phyloP scores from a whole-genome alignment of 2,329 filamentous ascomycete species.

The Sporothrix brunneoviolacea region DNA sequence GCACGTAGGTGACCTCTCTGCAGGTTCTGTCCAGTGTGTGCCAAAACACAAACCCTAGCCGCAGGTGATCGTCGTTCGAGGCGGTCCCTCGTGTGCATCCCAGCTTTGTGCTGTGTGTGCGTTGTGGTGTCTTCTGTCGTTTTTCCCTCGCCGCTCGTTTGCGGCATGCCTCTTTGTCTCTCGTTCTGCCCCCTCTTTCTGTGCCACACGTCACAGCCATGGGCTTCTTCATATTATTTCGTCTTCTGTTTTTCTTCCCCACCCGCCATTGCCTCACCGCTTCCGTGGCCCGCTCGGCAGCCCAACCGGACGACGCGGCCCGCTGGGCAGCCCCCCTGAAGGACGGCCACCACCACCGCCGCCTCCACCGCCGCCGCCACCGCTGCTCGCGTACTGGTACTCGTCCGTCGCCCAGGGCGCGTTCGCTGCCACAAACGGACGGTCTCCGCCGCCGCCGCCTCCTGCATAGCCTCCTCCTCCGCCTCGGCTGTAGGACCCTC shows the following conservation, averaged over 20 bases:
- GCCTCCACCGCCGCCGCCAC: slow-evolving; percentile 28
- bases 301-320: slow-evolving; percentile 26
- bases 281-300: slow-evolving; percentile 35
- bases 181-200: not conserved
- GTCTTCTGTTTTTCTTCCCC: not conserved
- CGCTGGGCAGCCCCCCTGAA: slow-evolving; percentile 34
- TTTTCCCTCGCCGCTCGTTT: too few species aligned
- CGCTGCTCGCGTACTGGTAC: slow-evolving; percentile 30
- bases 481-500: slow-evolving; percentile 28
- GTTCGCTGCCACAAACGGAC: slow-evolving; percentile 39
- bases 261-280: slow-evolving; percentile 29
- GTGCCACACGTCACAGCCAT: not conserved
- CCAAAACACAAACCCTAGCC: too few species aligned
- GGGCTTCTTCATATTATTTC: not conserved
- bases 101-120: too few species aligned
- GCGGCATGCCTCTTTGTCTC: not conserved
- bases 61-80: too few species aligned
- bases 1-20: too few species aligned
- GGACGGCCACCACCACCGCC: slow-evolving; percentile 22
- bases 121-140: too few species aligned
- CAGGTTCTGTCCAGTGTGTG: too few species aligned
- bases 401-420: slow-evolving; percentile 41
- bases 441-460: slow-evolving; percentile 33
- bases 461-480: slow-evolving; percentile 29
- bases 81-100: too few species aligned